phyloP scores from a whole-genome alignment of 2,329 filamentous ascomycete species.

The Endothia cerciana region DNA sequence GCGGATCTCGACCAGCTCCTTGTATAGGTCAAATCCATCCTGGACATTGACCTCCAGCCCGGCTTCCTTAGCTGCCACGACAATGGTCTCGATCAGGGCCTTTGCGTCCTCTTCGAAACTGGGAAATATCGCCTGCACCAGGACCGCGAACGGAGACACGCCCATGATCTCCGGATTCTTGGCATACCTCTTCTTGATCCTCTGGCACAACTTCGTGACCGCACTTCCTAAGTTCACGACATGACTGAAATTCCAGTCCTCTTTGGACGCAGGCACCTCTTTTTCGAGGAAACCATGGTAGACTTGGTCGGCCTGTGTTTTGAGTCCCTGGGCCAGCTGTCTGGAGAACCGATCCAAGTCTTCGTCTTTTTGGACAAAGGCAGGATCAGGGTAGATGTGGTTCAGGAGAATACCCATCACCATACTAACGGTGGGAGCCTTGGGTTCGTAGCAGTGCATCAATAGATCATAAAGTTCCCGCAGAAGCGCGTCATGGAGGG shows the following conservation, averaged over 20 bases:
- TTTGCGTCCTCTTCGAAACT: slow-evolving; percentile 88
- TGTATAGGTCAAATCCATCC: slow-evolving; percentile 94
- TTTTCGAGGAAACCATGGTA: slow-evolving; percentile 80
- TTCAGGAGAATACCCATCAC: slow-evolving; percentile 80
- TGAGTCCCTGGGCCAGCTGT: slow-evolving; percentile 73
- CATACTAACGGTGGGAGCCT: slow-evolving; percentile 78
- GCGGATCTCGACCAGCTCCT: slow-evolving; percentile 82
- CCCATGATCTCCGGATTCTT: slow-evolving; percentile 89
- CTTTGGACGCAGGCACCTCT: slow-evolving; percentile 77
- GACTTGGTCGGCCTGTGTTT: slow-evolving; percentile 73
- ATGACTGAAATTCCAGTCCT: slow-evolving; percentile 88
- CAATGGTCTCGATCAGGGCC: slow-evolving; percentile 80
- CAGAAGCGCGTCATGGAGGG: slow-evolving; percentile 79
- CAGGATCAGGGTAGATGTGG: slow-evolving; percentile 78
- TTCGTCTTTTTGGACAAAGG: slow-evolving; percentile 72
- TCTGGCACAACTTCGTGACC: slow-evolving; percentile 82
- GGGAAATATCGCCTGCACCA: slow-evolving; percentile 84
- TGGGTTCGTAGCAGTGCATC: slow-evolving; percentile 86
- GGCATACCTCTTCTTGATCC: slow-evolving; percentile 89
- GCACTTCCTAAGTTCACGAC: slow-evolving; percentile 87
- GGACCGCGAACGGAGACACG: slow-evolving; percentile 64
- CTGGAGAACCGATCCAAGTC: slow-evolving; percentile 73
- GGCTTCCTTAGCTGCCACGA: slow-evolving; percentile 70
- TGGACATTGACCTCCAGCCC: slow-evolving; percentile 80
- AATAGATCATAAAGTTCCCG: slow-evolving; percentile 88